Conservation (phyloP, 1,284 basidiomycete genomes). For the Paramarasmius palmivorus region DNA sequence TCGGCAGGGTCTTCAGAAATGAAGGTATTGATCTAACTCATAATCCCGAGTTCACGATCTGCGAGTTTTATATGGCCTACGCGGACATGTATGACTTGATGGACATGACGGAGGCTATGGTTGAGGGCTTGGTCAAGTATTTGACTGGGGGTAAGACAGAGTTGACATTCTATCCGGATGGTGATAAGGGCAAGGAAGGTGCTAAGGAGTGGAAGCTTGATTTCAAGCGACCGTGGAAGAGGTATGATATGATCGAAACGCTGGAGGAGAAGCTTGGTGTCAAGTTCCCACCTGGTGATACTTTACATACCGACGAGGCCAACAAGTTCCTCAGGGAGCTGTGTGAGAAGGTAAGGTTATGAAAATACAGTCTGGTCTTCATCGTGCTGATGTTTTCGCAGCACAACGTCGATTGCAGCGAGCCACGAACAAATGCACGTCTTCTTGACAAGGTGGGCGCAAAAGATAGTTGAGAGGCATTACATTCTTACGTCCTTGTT, state of each 20-base stretch:
- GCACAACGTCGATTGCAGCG: conserved; percentile 97
- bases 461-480: too few species aligned
- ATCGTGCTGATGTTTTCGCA: conserved; percentile 25
- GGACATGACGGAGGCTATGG: conserved; percentile 93
- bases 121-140: conserved; percentile 91
- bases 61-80: conserved; percentile 99
- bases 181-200: conserved; percentile 80
- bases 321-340: conserved; percentile 89
- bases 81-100: conserved; percentile 99
- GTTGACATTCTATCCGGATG: conserved; percentile 91
- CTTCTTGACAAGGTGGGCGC: conserved; percentile 89
- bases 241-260: conserved; percentile 97
- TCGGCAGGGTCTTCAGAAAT: conserved; percentile 97
- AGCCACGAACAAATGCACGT: conserved; percentile 94
- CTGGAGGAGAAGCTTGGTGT: conserved; percentile 91
- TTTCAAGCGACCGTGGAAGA: conserved; percentile 97
- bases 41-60: conserved; percentile 97
- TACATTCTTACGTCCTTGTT: conserved; percentile 6
- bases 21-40: conserved; percentile 99
- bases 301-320: conserved; percentile 85
- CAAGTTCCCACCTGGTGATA: conserved; percentile 93
- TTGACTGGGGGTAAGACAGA: conserved; percentile 84
- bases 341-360: conserved; percentile 68
- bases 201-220: conserved; percentile 67
- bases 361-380: background rate